Conservation (phyloP, 352 stramenopile genomes). For the Vaucheria bursata region DNA sequence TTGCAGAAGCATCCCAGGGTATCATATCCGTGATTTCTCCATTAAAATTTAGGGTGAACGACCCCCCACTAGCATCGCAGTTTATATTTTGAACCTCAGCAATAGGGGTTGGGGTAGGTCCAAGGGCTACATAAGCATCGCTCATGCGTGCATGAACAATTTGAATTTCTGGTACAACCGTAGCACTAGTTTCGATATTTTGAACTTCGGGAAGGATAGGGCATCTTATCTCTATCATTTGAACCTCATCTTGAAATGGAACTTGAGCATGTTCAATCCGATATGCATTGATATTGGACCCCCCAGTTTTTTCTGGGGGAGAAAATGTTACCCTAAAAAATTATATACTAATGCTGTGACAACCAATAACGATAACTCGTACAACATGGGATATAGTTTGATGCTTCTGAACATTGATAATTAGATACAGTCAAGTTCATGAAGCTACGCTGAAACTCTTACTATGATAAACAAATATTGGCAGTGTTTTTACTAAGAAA, state of each 20-base stretch:
- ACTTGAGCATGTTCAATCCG: constrained; percentile 72
- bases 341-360: too few species aligned
- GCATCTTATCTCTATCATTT: constrained; percentile 53
- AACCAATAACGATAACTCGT: too few species aligned
- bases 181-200: constrained; percentile 59
- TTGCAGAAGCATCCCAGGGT: constrained; percentile 59
- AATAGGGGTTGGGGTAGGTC: constrained; percentile 46
- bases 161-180: constrained; percentile 71
- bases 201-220: constrained; percentile 55
- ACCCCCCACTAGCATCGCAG: constrained; percentile 77
- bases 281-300: constrained; percentile 67
- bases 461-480: too few species aligned
- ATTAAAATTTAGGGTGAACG: constrained; percentile 69
- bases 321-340: constrained; percentile 65
- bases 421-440: too few species aligned
- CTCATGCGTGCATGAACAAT: constrained; percentile 60
- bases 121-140: constrained; percentile 58
- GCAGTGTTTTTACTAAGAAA: too few species aligned
- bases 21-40: constrained; percentile 78
- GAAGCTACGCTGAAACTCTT: too few species aligned
- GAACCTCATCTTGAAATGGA: constrained; percentile 64
- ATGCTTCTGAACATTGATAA: background rate
- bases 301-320: constrained; percentile 69
- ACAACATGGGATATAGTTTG: background rate
- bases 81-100: constrained; percentile 76